Evolutionary conservation across 148 eudicot genomes (phyloP).

Genomic region (Diospyros kaki): DNA sequence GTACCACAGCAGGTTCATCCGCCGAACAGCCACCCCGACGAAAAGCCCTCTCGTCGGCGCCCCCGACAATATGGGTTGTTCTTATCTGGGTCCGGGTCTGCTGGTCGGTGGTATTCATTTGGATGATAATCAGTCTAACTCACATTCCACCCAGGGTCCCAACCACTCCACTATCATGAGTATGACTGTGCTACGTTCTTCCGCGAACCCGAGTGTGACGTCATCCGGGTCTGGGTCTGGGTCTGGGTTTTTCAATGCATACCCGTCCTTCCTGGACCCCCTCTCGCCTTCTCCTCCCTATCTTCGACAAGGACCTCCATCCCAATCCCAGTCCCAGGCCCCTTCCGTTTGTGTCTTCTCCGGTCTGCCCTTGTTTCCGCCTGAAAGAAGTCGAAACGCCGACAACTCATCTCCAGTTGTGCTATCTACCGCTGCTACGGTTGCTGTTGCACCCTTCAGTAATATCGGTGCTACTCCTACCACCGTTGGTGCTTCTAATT

Average conservation of each 20-base stretch:
- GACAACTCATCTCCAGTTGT: background rate
- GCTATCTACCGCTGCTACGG: background rate
- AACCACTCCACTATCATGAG: constrained; percentile 39
- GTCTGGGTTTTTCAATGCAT: constrained; percentile 16
- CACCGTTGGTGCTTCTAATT: background rate
- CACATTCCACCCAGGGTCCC: constrained; percentile 17
- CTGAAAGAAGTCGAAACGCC: constrained; percentile 21
- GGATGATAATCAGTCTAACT: constrained; percentile 1
- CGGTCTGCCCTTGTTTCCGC: constrained; percentile 86
- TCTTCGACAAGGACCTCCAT: background rate
- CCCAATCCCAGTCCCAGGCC: constrained; percentile 8
- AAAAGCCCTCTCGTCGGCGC: background rate
- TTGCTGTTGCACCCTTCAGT: background rate
- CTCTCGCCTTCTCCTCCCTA: constrained; percentile 8
- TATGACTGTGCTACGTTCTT: constrained; percentile 16
- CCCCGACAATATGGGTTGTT: background rate
- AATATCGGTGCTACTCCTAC: background rate
- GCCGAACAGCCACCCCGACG: constrained; percentile 1
- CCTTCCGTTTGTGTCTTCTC: constrained; percentile 78
- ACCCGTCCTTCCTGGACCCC: constrained; percentile 7
- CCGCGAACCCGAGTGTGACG: constrained; percentile 16
- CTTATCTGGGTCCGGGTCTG: constrained; percentile 9
- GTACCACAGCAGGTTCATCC: constrained; percentile 19
- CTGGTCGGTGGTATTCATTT: background rate
- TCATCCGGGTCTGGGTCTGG: constrained; percentile 16